Evolutionary conservation across 73 alveolate species (phyloP).

Genomic region (Paramecium tetraurelia): DNA sequence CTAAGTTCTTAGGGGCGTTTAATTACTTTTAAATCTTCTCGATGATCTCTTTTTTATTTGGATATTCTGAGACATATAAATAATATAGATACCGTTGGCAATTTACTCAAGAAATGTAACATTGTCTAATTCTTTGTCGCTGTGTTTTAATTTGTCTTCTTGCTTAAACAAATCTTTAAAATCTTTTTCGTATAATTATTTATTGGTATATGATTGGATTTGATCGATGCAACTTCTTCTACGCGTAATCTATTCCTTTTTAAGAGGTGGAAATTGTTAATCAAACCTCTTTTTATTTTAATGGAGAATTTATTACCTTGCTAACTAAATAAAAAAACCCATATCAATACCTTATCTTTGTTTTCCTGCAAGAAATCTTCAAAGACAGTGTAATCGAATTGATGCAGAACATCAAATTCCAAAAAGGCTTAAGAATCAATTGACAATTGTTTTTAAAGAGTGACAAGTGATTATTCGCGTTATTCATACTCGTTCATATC

Average conservation of each 20-base stretch:
- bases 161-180: not conserved
- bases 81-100: not conserved
- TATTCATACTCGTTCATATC: conserved; percentile 23
- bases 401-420: not conserved
- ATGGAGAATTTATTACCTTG: not conserved
- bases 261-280: not conserved
- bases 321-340: not conserved
- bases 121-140: not conserved
- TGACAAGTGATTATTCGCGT: not conserved
- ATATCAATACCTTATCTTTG: not conserved
- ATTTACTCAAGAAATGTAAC: not conserved
- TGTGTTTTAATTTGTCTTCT: not conserved
- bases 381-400: not conserved
- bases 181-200: not conserved
- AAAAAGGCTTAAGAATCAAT: not conserved
- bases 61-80: not conserved
- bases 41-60: not conserved
- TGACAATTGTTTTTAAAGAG: not conserved
- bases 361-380: not conserved
- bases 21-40: not conserved
- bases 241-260: not conserved
- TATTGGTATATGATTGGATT: not conserved
- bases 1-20: not conserved
- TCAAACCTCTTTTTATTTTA: not conserved
- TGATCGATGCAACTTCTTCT: not conserved